These are phyloP conservation scores for Asterella californica DNA, from an alignment of 225 moss, liverwort and hornwort species.

Conservation along the genomic window DNA sequence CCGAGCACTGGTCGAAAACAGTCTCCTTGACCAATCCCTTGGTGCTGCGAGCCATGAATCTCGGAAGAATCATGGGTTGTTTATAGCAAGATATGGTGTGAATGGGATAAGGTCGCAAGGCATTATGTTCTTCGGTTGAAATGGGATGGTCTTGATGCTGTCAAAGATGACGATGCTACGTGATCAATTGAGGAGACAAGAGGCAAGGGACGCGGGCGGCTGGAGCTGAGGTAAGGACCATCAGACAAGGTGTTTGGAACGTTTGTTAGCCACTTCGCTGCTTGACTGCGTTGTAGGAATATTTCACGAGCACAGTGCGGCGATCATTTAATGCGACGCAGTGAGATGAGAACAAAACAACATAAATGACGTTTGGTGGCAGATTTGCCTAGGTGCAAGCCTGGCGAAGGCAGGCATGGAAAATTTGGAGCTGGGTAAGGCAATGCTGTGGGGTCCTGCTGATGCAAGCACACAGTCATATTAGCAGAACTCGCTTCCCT, in stretches of 20 bases:
- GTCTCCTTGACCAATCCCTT: not conserved
- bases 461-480: not conserved
- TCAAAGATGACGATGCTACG: not conserved
- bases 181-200: not conserved
- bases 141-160: no score
- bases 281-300: constrained; percentile 4
- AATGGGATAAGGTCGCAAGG: not conserved
- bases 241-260: not conserved
- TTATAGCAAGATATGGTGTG: not conserved
- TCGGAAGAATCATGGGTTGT: not conserved
- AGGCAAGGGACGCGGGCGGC: not conserved
- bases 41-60: not conserved
- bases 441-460: not conserved
- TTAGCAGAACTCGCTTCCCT: not conserved
- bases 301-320: not conserved
- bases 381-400: not conserved
- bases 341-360: not conserved
- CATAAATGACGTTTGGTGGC: not conserved
- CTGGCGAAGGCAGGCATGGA: not conserved
- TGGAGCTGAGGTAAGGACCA: not conserved
- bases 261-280: not conserved
- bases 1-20: no score
- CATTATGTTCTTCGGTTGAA: not conserved
- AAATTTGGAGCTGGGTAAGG: not conserved
- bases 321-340: not conserved